Evolutionary conservation across 2,329 filamentous ascomycete species (phyloP), one percentile per base, ranked within the genome.

Genomic region (Neonectria coccinea): DNA sequence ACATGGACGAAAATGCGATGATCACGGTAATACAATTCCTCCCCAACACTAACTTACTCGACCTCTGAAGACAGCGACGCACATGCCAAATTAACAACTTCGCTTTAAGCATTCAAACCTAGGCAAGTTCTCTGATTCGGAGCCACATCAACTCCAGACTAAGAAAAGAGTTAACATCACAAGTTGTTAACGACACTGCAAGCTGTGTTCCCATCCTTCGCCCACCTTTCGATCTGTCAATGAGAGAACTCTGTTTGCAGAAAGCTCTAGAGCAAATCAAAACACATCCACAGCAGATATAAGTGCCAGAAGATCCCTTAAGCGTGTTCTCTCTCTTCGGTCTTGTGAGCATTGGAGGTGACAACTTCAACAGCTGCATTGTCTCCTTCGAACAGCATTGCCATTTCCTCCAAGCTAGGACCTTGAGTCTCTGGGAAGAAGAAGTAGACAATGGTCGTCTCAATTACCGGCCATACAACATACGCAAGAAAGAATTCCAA

Each of bases 401-500:
- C 58, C 29, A 62, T 57, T 12, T 62, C 44, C 12, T 65, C 62
- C 20, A 65, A 22, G 11, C 45, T 57, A 11, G 31, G 39, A 7
- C 58, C 58, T 5, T 52, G 58, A 3, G 62, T 65, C 33, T 65
- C 62, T 2, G 53, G 52, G 39, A 55, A 57, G 45, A 56, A 42
- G 39, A 57, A 54, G 36, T 54, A 70, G 16, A 70, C 66, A 6
- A 67, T 36, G n/a, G 60, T 57, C 0, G 68, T 59, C 25, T 67
- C 63, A 1, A 68, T 60, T 0, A 33, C 55, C 0, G 70, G 56
- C 25, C 62, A 66, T 0, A 66, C 59, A 0, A 59, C 59, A 41
- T 68, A 70, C 1, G 64, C 56, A 11, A 67, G 45, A 5, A 70
- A 70, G 12, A 66, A 70, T 25, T 59, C 64, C 67, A 66, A 69